Percentiles rank a stretch among this genome's conserved stretches.
Evolutionary conservation across 2,329 filamentous ascomycete genomes (phyloP).

Genomic region (Botrytis pseudocinerea): DNA sequence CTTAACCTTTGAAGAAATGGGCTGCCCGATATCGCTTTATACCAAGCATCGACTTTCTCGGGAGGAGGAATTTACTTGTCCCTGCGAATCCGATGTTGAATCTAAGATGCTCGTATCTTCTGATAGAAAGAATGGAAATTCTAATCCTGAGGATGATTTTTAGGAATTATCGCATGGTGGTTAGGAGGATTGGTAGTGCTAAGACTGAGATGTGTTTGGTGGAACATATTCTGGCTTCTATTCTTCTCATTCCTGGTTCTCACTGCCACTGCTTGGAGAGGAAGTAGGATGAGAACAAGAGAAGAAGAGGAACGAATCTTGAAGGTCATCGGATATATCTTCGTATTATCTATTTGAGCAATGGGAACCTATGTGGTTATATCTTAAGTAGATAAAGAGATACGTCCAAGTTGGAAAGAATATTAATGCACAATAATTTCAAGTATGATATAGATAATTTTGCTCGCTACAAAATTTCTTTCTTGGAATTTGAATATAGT

Average conservation of each 20-base stretch:
- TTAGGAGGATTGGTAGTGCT: not conserved
- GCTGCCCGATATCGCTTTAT: not conserved
- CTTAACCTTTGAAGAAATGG: not conserved
- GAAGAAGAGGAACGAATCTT: not conserved
- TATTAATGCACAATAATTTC: not conserved
- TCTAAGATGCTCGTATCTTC: not conserved
- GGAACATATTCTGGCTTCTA: not conserved
- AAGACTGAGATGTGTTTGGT: not conserved
- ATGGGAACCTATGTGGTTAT: accelerated
- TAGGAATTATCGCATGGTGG: not conserved
- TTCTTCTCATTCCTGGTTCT: not conserved
- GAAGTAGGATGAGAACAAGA: not conserved
- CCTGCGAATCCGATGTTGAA: not conserved
- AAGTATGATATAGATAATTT: not conserved
- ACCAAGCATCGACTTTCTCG: not conserved
- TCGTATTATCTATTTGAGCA: not conserved
- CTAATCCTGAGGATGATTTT: not conserved
- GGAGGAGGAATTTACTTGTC: not conserved
- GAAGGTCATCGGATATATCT: not conserved
- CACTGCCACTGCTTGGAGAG: not conserved
- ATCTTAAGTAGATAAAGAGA: not conserved
- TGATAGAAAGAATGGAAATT: not conserved
- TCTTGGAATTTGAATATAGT: no score
- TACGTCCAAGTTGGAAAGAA: accelerated
- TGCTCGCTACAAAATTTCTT: no score